These are phyloP conservation scores for Hygrocybe coccinea DNA, from an alignment of 768 basidiomycete species.

Conservation along the genomic window DNA sequence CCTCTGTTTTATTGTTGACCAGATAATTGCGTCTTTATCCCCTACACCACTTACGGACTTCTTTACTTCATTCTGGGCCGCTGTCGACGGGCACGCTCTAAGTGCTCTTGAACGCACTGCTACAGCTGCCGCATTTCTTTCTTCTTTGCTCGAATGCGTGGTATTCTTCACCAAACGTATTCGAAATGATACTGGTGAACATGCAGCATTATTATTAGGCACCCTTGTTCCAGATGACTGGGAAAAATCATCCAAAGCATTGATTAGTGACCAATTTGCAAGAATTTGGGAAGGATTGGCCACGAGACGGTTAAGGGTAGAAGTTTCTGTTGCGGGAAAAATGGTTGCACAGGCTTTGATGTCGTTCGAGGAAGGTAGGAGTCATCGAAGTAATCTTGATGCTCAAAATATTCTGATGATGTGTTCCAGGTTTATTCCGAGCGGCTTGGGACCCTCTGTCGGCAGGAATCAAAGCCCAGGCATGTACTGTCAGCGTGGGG, in stretches of 20 bases:
- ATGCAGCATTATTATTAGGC: conserved; percentile 2
- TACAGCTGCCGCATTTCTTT: conserved; percentile 60
- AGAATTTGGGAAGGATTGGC: conserved; percentile 48
- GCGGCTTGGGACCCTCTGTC: conserved; percentile 45
- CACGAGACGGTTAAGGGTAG: conserved; percentile 42
- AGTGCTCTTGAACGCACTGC: conserved; percentile 50
- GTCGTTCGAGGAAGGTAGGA: conserved; percentile 26
- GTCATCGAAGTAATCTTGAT: conserved; percentile 3
- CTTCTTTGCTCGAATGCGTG: conserved; percentile 65
- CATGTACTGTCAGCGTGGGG: conserved; percentile 12
- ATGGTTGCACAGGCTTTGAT: conserved; percentile 40
- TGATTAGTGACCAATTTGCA: conserved; percentile 45
- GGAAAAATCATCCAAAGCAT: conserved; percentile 6
- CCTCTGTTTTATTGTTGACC: not conserved
- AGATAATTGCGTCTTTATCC: conserved; percentile 1
- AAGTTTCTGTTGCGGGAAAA: conserved; percentile 39
- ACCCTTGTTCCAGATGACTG: not conserved
- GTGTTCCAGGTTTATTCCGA: conserved; percentile 40
- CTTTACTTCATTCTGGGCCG: conserved; percentile 80
- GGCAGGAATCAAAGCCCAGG: conserved; percentile 23
- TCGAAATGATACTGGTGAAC: conserved; percentile 18
- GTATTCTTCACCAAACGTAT: conserved; percentile 51
- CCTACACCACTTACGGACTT: conserved; percentile 42
- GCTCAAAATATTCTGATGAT: not conserved
- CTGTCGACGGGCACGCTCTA: conserved; percentile 63